Conservation (phyloP, 1,139 yeast genomes). For the Tardiomyces digboiensis region DNA sequence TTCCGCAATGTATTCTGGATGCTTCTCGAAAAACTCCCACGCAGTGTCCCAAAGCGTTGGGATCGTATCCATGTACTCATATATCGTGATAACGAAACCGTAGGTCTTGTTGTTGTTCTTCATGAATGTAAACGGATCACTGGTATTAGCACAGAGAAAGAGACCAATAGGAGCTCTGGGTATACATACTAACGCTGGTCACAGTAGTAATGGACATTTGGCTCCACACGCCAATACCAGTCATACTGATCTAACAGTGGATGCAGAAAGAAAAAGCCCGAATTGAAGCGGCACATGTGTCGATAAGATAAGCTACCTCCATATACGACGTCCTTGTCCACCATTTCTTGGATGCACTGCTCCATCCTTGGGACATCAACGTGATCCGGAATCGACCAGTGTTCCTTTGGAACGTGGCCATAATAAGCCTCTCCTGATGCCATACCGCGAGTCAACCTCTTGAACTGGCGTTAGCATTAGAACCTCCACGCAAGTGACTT, state of each 20-base stretch:
- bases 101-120: constrained; percentile 62
- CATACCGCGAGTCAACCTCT: constrained; percentile 57
- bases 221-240: constrained; percentile 94
- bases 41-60: constrained; percentile 79
- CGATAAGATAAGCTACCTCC: constrained; percentile 75
- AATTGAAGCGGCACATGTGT: constrained; percentile 74
- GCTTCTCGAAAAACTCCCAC: constrained; percentile 46
- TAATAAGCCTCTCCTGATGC: constrained; percentile 74
- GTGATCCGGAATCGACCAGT: constrained; percentile 59
- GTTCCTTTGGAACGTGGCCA: constrained; percentile 54
- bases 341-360: constrained; percentile 44
- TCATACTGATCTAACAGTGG: constrained; percentile 55
- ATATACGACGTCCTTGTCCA: constrained; percentile 55
- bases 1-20: constrained; percentile 57
- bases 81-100: constrained; percentile 74
- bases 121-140: constrained; percentile 78
- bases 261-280: constrained; percentile 76
- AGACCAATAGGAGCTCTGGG: constrained; percentile 6
- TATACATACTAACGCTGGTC: constrained; percentile 34
- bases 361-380: constrained; percentile 35
- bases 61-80: constrained; percentile 75
- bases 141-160: constrained; percentile 10
- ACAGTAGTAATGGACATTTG: constrained; percentile 77
- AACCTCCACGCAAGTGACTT: no score
- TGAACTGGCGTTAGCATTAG: constrained; percentile 35